Evolutionary conservation across 1,139 yeast species (phyloP), one percentile per base, ranked within the genome.

Genomic region (Kurtzmaniella quercitrusa): DNA sequence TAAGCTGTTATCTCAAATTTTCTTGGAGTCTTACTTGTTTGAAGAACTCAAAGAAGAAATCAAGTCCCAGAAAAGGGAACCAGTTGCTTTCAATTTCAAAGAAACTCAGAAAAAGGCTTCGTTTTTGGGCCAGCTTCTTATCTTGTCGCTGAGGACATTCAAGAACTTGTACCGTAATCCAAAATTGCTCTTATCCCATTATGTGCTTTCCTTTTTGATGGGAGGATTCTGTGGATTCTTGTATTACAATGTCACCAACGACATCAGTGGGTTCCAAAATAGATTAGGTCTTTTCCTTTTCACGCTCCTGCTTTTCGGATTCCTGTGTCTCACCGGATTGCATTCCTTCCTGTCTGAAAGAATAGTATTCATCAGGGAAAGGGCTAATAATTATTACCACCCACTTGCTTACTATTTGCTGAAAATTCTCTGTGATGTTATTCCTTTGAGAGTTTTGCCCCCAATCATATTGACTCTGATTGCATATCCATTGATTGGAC

Each of bases 261-360:
- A 93, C 62, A 91, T 93, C 46, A 82, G 95, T 57, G 98, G 98
- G 0, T 93, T 93, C 71, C 98, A 93, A 62, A 93, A 93, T 63
- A 77, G 98, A 55, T 71, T 93, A 51, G 98, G 98, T 0, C 70
- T 93, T 48, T 93, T 93, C 64, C 91, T 93, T 72, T 91, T 91
- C 62, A 67, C 91, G 44, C 71, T 93, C 51, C 89, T 98, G 3
- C 77, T 91, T 56, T 91, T 93, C 68, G 98, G 98, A 0, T 93
- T 93, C 61, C 85, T 95, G 1, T 84, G 98, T 0, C 73, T 93
- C 57, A 93, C 98, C 0, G 95, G 97, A 0, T 70, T 93, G 44
- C 91, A 89, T 56, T 80, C 96, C 2, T 93, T 93, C 62, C 82
- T 96, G 0, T 76, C 81, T 47, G 98, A 93, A 60, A 74, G 98